Base-by-base conservation (phyloP, 2,329 filamentous ascomycete genomes). In the Paecilomyces dactylethromorphus region DNA sequence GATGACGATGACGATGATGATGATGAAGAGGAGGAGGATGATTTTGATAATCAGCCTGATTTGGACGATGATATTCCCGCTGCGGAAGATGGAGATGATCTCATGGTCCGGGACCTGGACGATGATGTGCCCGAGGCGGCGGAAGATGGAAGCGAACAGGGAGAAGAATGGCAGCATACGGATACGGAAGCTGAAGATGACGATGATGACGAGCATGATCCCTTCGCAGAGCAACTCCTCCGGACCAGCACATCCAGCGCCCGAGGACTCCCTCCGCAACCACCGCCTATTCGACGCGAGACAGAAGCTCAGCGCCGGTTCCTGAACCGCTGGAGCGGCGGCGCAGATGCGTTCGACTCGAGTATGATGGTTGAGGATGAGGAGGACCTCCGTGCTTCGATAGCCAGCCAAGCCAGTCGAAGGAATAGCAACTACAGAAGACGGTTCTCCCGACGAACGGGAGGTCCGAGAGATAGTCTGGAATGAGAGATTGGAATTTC, bases 161-260 rank as follows among this genome's bases (percentile, higher is more conserved):
- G 80, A 24, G 80, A 76, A 26, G 83, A 84, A 65, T 91, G 91
- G 76, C 88, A 92, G 76, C 88, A 91, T 69, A 91, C 89, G 8
- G 89, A 91, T 73, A 88, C 87, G 1, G 88, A 91, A 64, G 87
- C 81, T 8, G 86, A 87, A 56, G 82, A 80, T 61, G 76, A 76
- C 54, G 76, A 77, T 10, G 73, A 78, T 8, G 72, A 75, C 15
- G 72, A 74, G 32, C 66, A 64, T 18, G 64, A 66, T 45, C 67
- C 65, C 4, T 69, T 70, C 32, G 58, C 63, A 3, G 64, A 68
- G 56, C 66, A 67, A 29, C 66, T 72, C 50, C 66, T 72, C 53
- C 69, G 68, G 33, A 72, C 68, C 21, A 74, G 71, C 61, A 73
- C 69, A 13, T 66, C 70, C 11, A 73, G 69, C 64, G 72, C 64